phyloP scores from a whole-genome alignment of 1,139 yeast species.

The Lodderomyces metapsilosis region DNA sequence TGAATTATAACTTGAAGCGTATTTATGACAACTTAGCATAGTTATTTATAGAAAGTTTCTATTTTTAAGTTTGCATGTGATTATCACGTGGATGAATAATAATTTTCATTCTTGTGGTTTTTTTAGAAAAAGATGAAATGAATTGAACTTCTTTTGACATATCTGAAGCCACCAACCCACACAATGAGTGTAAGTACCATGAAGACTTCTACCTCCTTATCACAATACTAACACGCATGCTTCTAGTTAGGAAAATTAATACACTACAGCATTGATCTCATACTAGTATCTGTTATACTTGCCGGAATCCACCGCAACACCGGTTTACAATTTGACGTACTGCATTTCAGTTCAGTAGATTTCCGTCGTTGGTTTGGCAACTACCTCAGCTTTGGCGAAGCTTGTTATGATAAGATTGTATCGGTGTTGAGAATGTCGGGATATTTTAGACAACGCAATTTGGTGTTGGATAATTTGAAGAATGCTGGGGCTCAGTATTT shows the following conservation, averaged over 20 bases:
- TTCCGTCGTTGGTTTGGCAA: constrained; percentile 52
- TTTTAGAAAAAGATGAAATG: too few species aligned
- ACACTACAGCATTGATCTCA: constrained; percentile 58
- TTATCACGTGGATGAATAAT: not conserved
- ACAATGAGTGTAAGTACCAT: constrained; percentile 4
- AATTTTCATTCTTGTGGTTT: not conserved
- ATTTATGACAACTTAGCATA: constrained; percentile 18
- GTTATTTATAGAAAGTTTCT: not conserved
- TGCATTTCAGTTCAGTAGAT: constrained; percentile 49
- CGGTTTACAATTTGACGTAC: constrained; percentile 52
- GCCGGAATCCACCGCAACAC: constrained; percentile 68
- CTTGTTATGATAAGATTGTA: constrained; percentile 46
- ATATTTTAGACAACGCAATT: constrained; percentile 43
- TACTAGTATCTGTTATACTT: constrained; percentile 58
- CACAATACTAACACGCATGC: not conserved
- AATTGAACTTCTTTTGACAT: too few species aligned
- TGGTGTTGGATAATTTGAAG: constrained; percentile 36
- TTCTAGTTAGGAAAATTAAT: constrained; percentile 49
- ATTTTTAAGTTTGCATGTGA: not conserved
- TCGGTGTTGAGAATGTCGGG: constrained; percentile 39
- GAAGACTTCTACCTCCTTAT: not conserved
- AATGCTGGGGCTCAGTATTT: constrained; percentile 31
- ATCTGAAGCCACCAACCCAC: not conserved
- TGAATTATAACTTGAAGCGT: constrained; percentile 43
- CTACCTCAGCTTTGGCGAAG: constrained; percentile 55